Evolutionary conservation across 495 filamentous ascomycete species (phyloP), one percentile per base, ranked within the genome.

Genomic region (Penicillium chermesinum): DNA sequence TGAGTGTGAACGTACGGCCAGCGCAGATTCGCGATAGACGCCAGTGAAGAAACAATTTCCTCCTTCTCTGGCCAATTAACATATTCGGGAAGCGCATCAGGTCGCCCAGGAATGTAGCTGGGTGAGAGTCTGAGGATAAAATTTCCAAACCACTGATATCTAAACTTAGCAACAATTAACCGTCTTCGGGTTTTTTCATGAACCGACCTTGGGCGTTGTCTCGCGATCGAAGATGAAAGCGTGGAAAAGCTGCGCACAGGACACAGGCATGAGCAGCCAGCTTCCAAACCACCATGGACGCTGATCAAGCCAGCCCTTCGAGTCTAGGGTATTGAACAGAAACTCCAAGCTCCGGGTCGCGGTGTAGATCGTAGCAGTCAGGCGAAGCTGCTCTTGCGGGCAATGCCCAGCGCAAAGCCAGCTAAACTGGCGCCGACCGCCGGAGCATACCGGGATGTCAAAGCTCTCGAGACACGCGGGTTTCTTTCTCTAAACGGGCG

Each of bases 201-300:
- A 15, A 51, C 59, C 10, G 59, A 79, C 79, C 61, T 69, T 72
- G 0, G 91, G 91, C 51, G 91, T 88, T 61, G 85, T 88, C 57
- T 96, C 91, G 41, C 87, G 78, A 62, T 97, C 91, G 71, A 96
- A 97, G 21, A 96, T 80, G 65, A 90, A 87, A 2, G 91, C 85
- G 65, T 96, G 89, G 43, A 96, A 72, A 42, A 98, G 74, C 69
- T 97, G 93, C 25, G 90, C 93, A 59, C 82, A 88, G 10, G 89
- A 84, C n/a, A 94, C 59, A 0, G 93, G 93, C 77, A 96, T 91
- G 57, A 97, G 69, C 76, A 97, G 73, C 91, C 91, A 97, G 61
- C 89, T 95, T 17, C 91, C 93, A 74, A 89, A 91, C 93, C 93
- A 98, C 81, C 78, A 78, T 6, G 89, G 86, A 50, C 79, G 72